Percentiles rank a stretch among this genome's conserved stretches.
Conservation (phyloP, 106 monocot species). For the Agapanthus africanus region DNA sequence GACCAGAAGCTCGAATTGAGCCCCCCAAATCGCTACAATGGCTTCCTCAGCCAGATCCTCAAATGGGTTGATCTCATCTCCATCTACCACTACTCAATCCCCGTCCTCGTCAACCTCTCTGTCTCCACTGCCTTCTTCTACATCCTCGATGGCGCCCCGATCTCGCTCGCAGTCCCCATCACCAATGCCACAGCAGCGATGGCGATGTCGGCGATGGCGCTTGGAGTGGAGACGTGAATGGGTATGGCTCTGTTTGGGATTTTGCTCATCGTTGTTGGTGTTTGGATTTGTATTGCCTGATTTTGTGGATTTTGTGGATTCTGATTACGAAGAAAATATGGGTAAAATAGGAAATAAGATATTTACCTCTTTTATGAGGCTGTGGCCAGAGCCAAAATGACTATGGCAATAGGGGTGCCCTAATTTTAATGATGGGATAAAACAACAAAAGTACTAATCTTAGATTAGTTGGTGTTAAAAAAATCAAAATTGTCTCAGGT, state of each 20-base stretch:
- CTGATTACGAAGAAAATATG: no score
- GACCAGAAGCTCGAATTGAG: slow-evolving; percentile 22
- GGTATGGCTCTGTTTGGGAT: no score
- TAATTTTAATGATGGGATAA: no score
- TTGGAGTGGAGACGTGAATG: slow-evolving; percentile 60
- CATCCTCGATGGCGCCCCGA: slow-evolving; percentile 63
- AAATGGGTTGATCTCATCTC: slow-evolving; percentile 61
- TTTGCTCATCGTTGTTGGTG: slow-evolving; percentile 60
- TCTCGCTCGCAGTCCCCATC: slow-evolving; percentile 89
- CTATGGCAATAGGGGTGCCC: no score
- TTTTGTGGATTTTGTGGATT: not conserved
- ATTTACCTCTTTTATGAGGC: no score
- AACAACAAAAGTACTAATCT: no score
- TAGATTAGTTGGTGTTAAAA: no score
- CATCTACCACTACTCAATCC: slow-evolving; percentile 80
- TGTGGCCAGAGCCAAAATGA: no score
- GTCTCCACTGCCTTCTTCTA: slow-evolving; percentile 92
- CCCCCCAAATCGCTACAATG: no score
- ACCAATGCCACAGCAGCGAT: slow-evolving; percentile 92
- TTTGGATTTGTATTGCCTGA: slow-evolving; percentile 71
- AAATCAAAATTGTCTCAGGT: no score
- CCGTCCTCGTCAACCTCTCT: slow-evolving; percentile 71
- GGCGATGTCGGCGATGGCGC: slow-evolving; percentile 44
- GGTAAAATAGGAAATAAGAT: no score
- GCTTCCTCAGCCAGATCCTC: slow-evolving; percentile 9